Evolutionary conservation across 768 basidiomycete genomes (phyloP).

Genomic region (Termitomyces sp.): DNA sequence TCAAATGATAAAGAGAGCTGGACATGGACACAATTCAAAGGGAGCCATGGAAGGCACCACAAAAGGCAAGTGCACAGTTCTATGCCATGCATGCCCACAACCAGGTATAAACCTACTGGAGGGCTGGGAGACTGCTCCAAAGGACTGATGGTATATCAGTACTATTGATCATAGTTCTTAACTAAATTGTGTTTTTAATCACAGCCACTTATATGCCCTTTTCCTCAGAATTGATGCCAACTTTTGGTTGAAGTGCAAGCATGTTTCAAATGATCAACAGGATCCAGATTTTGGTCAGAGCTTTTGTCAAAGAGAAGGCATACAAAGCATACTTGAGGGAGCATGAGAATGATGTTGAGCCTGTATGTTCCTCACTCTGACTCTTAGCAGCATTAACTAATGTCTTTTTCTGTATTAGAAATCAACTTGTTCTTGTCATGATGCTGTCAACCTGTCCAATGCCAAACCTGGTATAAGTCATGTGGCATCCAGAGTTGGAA

Average conservation of each 20-base stretch:
- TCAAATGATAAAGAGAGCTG: slow-evolving; percentile 11
- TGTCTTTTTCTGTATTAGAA: too few relatives aligned
- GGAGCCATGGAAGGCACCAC: slow-evolving; percentile 7
- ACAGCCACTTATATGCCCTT: slow-evolving; percentile 21
- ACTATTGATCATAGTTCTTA: too few relatives aligned
- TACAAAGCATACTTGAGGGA: slow-evolving; percentile 21
- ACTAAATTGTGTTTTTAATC: too few relatives aligned
- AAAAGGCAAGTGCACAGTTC: slow-evolving; percentile 17
- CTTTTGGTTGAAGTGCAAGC: slow-evolving; percentile 26
- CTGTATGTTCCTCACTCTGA: background rate
- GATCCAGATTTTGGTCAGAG: slow-evolving; percentile 25
- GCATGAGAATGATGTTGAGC: background rate
- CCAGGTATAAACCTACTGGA: slow-evolving; percentile 20
- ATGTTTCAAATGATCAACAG: slow-evolving; percentile 18
- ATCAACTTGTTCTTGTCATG: slow-evolving; percentile 24
- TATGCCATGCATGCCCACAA: slow-evolving; percentile 27
- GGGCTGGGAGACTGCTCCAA: slow-evolving; percentile 14
- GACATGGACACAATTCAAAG: slow-evolving; percentile 9
- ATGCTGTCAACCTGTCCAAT: slow-evolving; percentile 22
- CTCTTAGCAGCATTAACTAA: too few relatives aligned
- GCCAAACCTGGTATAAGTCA: slow-evolving; percentile 14
- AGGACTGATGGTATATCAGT: slow-evolving; percentile 11
- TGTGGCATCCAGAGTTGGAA: slow-evolving; percentile 22
- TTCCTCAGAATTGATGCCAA: too few relatives aligned
- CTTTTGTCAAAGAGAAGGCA: slow-evolving; percentile 17